Base-by-base conservation (phyloP, 2,329 filamentous ascomycete species). In the Amauroascus niger region DNA sequence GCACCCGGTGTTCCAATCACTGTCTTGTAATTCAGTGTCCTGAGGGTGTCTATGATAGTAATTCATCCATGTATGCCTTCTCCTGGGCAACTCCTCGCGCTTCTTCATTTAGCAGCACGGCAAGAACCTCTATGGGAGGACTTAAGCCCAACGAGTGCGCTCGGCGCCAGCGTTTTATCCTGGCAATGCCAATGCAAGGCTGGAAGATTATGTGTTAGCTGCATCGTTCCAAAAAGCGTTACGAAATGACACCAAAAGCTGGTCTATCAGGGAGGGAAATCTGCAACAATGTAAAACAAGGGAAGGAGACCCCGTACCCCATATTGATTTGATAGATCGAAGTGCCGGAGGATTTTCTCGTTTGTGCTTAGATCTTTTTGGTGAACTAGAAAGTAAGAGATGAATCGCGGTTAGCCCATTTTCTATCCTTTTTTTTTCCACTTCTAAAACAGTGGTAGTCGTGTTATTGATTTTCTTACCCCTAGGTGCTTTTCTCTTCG, bases 291-390 rank as follows among this genome's bases (percentile, higher is more conserved):
- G n/a, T n/a, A n/a, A n/a, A n/a, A n/a, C n/a, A n/a, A n/a, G n/a
- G n/a, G n/a, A n/a, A n/a, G n/a, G n/a, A n/a, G n/a, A n/a, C n/a
- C n/a, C 82, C 87, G 74, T 81, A 95, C 89, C 54, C 93, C 93
- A 68, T 87, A 98, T 64, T 95, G 87, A 56, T 80, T 87, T 64
- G 84, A 93, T 60, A 95, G 85, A 67, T 98, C 93, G 71, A 93
- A 98, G 67, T 95, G 87, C 58, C 91, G 77, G 63, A 97, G 70
- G 24, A 97, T 82, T 75, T 91, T 95, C 76, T 97, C 90, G 53
- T 85, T 77, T 44, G 86, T 60, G 9, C 76, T 78, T 61, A 97
- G 66, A 1, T 77, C 83, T 62, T 84, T 70, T 70, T 95, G 88
- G 64, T 97, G 93, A 33, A 95, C 82, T 74, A 52, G 20, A 52